Conservation (phyloP, 257 asterid genomes). For the Solanum pennellii region DNA sequence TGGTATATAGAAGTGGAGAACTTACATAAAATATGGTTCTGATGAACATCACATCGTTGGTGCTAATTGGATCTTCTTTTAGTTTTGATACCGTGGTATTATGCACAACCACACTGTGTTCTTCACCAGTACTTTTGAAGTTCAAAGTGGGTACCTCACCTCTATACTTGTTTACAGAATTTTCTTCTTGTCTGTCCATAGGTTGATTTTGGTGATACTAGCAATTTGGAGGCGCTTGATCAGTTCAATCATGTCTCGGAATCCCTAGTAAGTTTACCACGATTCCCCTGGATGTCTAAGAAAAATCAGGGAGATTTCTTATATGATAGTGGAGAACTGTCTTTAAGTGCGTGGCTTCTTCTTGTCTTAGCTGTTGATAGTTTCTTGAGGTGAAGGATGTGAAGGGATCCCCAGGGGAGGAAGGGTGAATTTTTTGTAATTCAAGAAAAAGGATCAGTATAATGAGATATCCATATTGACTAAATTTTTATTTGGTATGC, state of each 20-base stretch:
- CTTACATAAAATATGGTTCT: not conserved
- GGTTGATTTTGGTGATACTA: slow-evolving; percentile 34
- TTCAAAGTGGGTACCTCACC: not conserved
- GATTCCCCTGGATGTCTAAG: not conserved
- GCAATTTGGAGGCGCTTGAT: slow-evolving; percentile 23
- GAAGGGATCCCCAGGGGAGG: not conserved
- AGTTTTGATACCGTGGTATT: not conserved
- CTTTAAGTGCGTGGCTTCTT: not conserved
- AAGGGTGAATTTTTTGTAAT: not conserved
- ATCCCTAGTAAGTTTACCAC: slow-evolving; percentile 31
- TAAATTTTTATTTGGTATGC: not conserved
- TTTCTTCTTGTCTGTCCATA: not conserved
- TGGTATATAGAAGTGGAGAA: not conserved
- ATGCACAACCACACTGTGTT: not conserved
- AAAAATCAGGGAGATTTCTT: not conserved
- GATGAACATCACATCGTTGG: not conserved
- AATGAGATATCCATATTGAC: not conserved
- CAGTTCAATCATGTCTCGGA: slow-evolving; percentile 30
- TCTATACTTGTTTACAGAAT: not conserved
- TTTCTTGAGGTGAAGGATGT: not conserved
- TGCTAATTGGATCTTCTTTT: not conserved
- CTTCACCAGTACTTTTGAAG: not conserved
- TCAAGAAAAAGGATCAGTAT: not conserved
- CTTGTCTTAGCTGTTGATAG: not conserved
- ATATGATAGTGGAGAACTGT: not conserved